Evolutionary conservation across 306 rosid species (phyloP).

Genomic region (Glycyrrhiza uralensis): DNA sequence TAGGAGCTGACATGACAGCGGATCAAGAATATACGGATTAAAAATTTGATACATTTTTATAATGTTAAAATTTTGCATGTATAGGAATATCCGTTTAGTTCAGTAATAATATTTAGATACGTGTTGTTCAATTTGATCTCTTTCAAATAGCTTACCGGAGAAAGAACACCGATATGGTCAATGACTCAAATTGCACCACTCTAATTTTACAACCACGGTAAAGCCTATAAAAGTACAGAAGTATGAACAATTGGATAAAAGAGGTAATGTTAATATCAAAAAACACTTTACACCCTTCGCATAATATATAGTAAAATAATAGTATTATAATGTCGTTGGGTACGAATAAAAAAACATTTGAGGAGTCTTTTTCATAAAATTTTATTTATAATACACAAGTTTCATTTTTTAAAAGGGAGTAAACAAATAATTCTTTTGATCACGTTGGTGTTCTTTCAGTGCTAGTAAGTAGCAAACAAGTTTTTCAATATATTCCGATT

Average conservation of each 20-base stretch:
- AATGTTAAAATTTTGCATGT: not conserved
- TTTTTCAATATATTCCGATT: not conserved
- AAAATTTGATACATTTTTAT: not conserved
- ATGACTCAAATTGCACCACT: not conserved
- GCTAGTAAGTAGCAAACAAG: not conserved
- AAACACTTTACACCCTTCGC: not conserved
- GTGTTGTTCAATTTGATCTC: not conserved
- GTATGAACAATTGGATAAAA: not conserved
- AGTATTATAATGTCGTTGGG: not conserved
- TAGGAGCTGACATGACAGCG: conserved; percentile 25
- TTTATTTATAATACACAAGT: too few species aligned
- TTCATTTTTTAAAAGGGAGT: not conserved
- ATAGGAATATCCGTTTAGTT: not conserved
- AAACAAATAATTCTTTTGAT: not conserved
- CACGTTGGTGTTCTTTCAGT: not conserved
- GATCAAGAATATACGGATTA: conserved; percentile 16
- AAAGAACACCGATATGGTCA: not conserved
- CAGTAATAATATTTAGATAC: not conserved
- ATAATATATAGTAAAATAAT: not conserved
- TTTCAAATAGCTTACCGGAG: not conserved
- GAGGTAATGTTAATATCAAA: too few species aligned
- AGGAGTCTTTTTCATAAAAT: not conserved
- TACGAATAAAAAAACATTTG: not conserved
- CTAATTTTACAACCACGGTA: not conserved
- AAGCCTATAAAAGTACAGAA: not conserved